These are phyloP conservation scores for Malus domestica DNA, from an alignment of 306 rosid genomes.

Conservation along the genomic window ASM211411v1 NC_041804.1:19661001-19661500, in stretches of 20 bases:
- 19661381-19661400: constrained; percentile 35
- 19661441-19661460: constrained; percentile 40
- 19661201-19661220: constrained; percentile 32
- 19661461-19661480: constrained; percentile 20
- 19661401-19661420: constrained; percentile 55
- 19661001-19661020: constrained; percentile 69
- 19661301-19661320: constrained; percentile 30
- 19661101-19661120: constrained; percentile 28
- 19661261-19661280: constrained; percentile 37
- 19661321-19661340: constrained; percentile 53
- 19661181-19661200: constrained; percentile 88
- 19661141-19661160: constrained; percentile 37
- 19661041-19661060: constrained; percentile 27
- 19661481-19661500: constrained; percentile 16
- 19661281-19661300: constrained; percentile 50
- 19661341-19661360: constrained; percentile 42
- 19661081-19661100: constrained; percentile 17
- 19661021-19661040: constrained; percentile 53
- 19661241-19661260: constrained; percentile 42
- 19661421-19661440: constrained; percentile 21
- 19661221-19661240: constrained; percentile 30
- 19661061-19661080: constrained; percentile 26
- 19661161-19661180: constrained; percentile 67
- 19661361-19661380: constrained; percentile 38
- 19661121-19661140: constrained; percentile 37